phyloP scores from a whole-genome alignment of 2,329 filamentous ascomycete species.

The Phialocephala subalpina region DNA sequence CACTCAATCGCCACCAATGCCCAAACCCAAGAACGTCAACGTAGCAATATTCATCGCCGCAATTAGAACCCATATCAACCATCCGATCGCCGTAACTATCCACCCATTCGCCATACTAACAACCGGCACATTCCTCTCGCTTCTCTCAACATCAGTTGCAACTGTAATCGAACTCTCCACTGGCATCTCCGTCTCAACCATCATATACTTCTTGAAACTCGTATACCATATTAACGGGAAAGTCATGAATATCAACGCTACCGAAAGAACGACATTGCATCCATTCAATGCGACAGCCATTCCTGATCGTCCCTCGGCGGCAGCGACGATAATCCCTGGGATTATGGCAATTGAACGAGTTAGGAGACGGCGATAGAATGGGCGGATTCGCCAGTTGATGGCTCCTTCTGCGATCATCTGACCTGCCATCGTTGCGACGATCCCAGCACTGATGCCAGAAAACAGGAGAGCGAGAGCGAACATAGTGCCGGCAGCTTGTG shows the following conservation, averaged over 20 bases:
- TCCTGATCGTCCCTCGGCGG: constrained; percentile 72
- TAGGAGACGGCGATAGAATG: constrained; percentile 79
- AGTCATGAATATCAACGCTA: constrained; percentile 82
- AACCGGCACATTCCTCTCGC: constrained; percentile 37
- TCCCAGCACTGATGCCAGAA: constrained; percentile 80
- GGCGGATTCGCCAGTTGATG: constrained; percentile 74
- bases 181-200: constrained; percentile 40
- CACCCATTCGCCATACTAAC: constrained; percentile 73
- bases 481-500: constrained; percentile 77
- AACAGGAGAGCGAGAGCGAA: constrained; percentile 83
- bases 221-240: constrained; percentile 87
- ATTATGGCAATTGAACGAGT: constrained; percentile 82
- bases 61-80: constrained; percentile 76
- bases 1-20: constrained; percentile 19
- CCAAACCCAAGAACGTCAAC: constrained; percentile 66
- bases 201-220: constrained; percentile 80
- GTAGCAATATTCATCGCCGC: constrained; percentile 79
- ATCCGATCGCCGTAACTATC: constrained; percentile 62
- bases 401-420: constrained; percentile 89
- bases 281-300: constrained; percentile 75
- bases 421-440: constrained; percentile 86
- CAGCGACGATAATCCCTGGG: constrained; percentile 83
- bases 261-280: constrained; percentile 77
- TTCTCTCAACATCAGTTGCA: constrained; percentile 37
- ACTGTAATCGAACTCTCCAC: constrained; percentile 22